phyloP scores from a whole-genome alignment of 257 asterid species.

The Oldenlandia corymbosa region DNA sequence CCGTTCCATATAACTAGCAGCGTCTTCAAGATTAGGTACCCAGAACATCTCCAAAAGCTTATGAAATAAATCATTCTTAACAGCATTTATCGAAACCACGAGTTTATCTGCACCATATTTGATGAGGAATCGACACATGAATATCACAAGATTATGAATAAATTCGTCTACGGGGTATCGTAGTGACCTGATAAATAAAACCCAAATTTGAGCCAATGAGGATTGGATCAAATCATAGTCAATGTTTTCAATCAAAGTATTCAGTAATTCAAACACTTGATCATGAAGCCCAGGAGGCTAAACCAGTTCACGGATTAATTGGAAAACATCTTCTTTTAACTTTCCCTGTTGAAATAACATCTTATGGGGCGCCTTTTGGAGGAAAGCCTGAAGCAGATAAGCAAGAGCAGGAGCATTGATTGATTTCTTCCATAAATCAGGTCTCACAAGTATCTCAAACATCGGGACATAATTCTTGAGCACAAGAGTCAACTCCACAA shows the following conservation, averaged over 20 bases:
- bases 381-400: constrained; percentile 87
- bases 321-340: constrained; percentile 51
- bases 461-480: constrained; percentile 71
- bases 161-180: constrained; percentile 45
- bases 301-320: constrained; percentile 62
- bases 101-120: constrained; percentile 73
- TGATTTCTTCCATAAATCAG: constrained; percentile 81
- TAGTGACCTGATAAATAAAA: constrained; percentile 64
- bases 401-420: constrained; percentile 90
- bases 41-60: constrained; percentile 67
- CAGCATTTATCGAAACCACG: constrained; percentile 60
- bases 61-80: constrained; percentile 59
- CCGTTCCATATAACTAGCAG: constrained; percentile 66
- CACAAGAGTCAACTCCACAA: constrained; percentile 74
- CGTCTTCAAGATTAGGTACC: constrained; percentile 73
- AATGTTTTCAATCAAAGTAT: constrained; percentile 84
- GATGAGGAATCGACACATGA: constrained; percentile 82
- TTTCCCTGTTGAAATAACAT: constrained; percentile 75
- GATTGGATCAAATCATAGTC: constrained; percentile 63
- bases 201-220: constrained; percentile 65
- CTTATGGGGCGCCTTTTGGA: constrained; percentile 77
- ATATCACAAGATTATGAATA: constrained; percentile 64
- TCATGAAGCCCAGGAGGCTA: constrained; percentile 64
- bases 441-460: constrained; percentile 66
- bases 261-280: constrained; percentile 90